phyloP scores from a whole-genome alignment of 805 yeast genomes.

The Lipomyces yamadae region DNA sequence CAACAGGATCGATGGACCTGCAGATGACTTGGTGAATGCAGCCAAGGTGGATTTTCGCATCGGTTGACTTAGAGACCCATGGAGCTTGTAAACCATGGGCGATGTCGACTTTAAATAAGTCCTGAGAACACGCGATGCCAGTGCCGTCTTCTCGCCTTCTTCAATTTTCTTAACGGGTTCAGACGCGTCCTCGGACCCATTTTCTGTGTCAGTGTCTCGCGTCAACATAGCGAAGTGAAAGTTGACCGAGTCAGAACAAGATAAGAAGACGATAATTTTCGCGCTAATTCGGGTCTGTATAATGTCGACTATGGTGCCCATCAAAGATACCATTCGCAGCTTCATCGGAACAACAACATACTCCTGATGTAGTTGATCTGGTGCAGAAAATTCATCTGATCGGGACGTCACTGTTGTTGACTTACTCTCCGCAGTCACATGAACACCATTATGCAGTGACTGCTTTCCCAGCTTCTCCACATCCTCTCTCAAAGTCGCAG shows the following conservation, averaged over 20 bases:
- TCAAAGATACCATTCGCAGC: constrained; percentile 78
- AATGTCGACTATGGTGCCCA: constrained; percentile 64
- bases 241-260: constrained; percentile 96
- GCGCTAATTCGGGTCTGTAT: constrained; percentile 44
- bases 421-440: constrained; percentile 41
- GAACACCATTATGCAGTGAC: constrained; percentile 72
- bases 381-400: constrained; percentile 57
- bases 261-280: constrained; percentile 71
- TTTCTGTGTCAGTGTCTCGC: constrained; percentile 50
- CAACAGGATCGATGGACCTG: constrained; percentile 62
- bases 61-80: constrained; percentile 89
- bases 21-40: constrained; percentile 51
- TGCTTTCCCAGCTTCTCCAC: constrained; percentile 82
- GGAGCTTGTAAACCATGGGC: constrained; percentile 68
- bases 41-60: constrained; percentile 76
- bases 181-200: constrained; percentile 43
- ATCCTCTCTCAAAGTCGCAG: constrained; percentile 87
- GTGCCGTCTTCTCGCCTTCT: constrained; percentile 21
- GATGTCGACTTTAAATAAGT: constrained; percentile 37
- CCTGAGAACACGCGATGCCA: constrained; percentile 17
- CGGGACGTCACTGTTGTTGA: not conserved
- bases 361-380: constrained; percentile 86
- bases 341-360: constrained; percentile 90
- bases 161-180: constrained; percentile 35
- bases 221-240: constrained; percentile 82